Evolutionary conservation across 495 filamentous ascomycete species (phyloP), one percentile per base, ranked within the genome.

Genomic region (Halenospora varia): DNA sequence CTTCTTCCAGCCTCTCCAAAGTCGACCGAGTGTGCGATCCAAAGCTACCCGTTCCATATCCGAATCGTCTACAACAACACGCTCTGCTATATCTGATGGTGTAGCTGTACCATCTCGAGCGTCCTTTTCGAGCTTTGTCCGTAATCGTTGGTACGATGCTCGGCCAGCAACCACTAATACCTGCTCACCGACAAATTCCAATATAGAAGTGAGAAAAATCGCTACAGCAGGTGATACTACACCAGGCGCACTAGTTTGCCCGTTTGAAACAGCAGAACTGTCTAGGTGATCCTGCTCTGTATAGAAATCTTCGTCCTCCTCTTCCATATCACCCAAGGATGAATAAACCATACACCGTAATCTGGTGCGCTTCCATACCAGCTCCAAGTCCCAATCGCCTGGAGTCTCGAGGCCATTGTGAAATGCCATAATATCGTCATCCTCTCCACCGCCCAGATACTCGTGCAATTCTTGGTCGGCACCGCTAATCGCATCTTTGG

Each of bases 281-380:
- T 82, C 77, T 3, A 88, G 76, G 42, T 85, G 79, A 29, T 92
- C 88, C 62, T 87, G 79, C 47, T 86, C 78, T 63, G 91, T 88
- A 62, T 85, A 89, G 60, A 83, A 84, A 66, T 96, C 91, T 68
- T 98, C 94, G 51, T 97, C 95, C 63, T 97, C 90, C 72, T 96
- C 92, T 70, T 99, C 95, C 81, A 99, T 84, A 64, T 99, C 94
- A 22, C 95, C 95, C 13, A 99, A 74, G 10, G 92, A 91, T 6
- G 90, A 97, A 68, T 97, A 97, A 17, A 97, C 93, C 95, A 99
- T 97, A 66, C 92, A 94, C 53, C 94, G 83, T 54, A 99, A 73
- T 49, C 95, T 86, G 1, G 90, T 92, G 51, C 92, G 80, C 70
- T 91, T 96, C 92, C 92, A 99, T 13, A 91, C 84, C 47, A 86